Percentiles rank a stretch among this genome's conserved stretches.
phyloP scores from a whole-genome alignment of 768 basidiomycete genomes.

The Lenzites betulinus region DNA sequence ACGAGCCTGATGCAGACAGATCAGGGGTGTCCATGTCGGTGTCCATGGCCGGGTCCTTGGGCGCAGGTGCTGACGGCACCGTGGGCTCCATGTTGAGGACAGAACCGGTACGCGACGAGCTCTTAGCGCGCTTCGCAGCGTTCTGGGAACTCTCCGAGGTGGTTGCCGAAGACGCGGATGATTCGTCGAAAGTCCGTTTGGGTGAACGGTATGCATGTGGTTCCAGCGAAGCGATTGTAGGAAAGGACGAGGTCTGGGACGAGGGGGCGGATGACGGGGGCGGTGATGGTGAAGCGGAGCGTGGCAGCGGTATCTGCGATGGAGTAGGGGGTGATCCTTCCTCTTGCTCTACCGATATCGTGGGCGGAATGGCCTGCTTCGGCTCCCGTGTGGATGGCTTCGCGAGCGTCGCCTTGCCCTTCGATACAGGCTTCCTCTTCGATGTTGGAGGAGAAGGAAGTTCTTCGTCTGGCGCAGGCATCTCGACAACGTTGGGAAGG shows the following conservation, averaged over 20 bases:
- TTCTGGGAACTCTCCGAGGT: conserved; percentile 34
- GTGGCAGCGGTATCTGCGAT: conserved; percentile 39
- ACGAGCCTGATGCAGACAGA: conserved; percentile 26
- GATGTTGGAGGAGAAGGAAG: conserved; percentile 34
- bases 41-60: conserved; percentile 19
- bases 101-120: conserved; percentile 25
- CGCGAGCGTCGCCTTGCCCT: conserved; percentile 23
- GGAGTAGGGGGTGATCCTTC: conserved; percentile 29
- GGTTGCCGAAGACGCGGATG: conserved; percentile 41
- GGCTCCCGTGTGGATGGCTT: conserved; percentile 12
- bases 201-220: conserved; percentile 49
- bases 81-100: background rate
- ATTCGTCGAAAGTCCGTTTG: conserved; percentile 63
- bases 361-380: conserved; percentile 17
- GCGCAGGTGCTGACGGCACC: background rate
- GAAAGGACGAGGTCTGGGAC: conserved; percentile 22
- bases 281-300: conserved; percentile 38
- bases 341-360: conserved; percentile 7
- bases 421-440: conserved; percentile 36
- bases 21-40: conserved; percentile 33
- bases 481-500: conserved; percentile 63
- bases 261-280: conserved; percentile 20
- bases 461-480: conserved; percentile 35
- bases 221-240: conserved; percentile 15
- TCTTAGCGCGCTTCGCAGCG: conserved; percentile 33